Base-by-base conservation (phyloP, 2,329 filamentous ascomycete species). In the Fusarium metavorans region DNA sequence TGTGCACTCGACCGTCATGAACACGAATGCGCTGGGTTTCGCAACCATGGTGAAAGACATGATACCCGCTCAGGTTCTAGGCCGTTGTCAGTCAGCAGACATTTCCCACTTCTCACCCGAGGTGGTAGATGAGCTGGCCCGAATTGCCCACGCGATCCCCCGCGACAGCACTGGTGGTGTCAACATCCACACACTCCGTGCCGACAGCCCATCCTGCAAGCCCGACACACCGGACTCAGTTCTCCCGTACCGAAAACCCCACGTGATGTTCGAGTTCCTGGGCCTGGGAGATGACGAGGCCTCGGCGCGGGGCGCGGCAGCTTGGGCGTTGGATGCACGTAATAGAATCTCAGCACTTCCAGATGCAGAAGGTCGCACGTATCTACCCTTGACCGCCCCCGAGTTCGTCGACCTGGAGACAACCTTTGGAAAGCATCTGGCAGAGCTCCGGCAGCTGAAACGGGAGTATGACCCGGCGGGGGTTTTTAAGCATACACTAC, bases 201-300 rank as follows among this genome's bases (percentile, higher is more conserved):
- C 27, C 16, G 66, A 66, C 30, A 60, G 66, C 23, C 66, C 66
- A 43, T 68, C 66, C 2, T 68, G 61, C 20, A n/a, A 27, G 5
- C n/a, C 43, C 9, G 11, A 54, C n/a, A 45, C 54, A 2, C 66
- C 66, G 13, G 66, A 68, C 30, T 68, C 66, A 6, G 66, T 68
- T 11, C n/a, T 59, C 0, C 66, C 66, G 5, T 65, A 68, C 37
- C 61, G 61, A 8, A 64, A 56, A 27, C 61, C 66, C 32, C 66
- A 68, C 62, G 23, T 65, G 13, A 66, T 68, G 62, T 14, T 68
- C 11, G 66, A 68, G 54, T n/a, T 65, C 9, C 43, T 68, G 10
- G 66, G 66, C 11, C 2, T 65, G 1, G 62, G 66, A 8, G 41
- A 59, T 30, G 54, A 68, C 11, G 62, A 60, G 25, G 43, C 11